Evolutionary conservation across 306 rosid genomes (phyloP), one percentile per base, ranked within the genome.

Genomic region (Glycine soja): DNA sequence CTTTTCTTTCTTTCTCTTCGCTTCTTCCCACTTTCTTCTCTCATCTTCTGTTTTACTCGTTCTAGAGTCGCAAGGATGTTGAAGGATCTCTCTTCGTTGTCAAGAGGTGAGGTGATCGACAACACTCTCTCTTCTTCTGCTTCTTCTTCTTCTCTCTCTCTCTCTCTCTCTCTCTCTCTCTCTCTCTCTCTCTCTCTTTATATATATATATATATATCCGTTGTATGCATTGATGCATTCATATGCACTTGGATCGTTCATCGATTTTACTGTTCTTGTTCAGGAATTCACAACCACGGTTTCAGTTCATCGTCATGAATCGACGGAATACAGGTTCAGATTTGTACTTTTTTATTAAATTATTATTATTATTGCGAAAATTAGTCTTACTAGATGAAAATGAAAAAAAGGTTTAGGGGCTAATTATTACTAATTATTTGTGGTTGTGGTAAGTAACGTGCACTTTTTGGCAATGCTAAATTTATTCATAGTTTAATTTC

Each of bases 51-150:
- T 32, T 14, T 61, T 18, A 0, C 13, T 58, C 38, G 6, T 36
- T 36, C 0, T 15, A 81, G 98, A 93, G 99, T 89, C 99, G 99
- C 63, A 95, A 93, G 89, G 95, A 95, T 81, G 99, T 95, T 36
- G 99, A 93, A 90, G 99, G 99, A 83, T 93, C 99, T 86, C 99
- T 95, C 70, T 95, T 95, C 62, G 99, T 95, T 34, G 99, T 95
- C 38, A 90, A 95, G 86, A 93, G 99, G 99, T 95, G 73, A 93
- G 95, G 94, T 95, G 9, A 24, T 24, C 30, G 30, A 24, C 30
- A 24, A 24, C 30, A 24, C 30, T 24, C 30, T 47, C 3, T 64
- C 47, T 11, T 70, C 70, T 70, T 2, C 3, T 45, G 30, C 30
- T 24, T 24, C 30, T 24, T 24, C 10, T 57, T n/a, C n/a, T n/a